These are phyloP conservation scores for Lepidium sativum DNA, from an alignment of 345 rosid species.

Conservation along the genomic window DNA sequence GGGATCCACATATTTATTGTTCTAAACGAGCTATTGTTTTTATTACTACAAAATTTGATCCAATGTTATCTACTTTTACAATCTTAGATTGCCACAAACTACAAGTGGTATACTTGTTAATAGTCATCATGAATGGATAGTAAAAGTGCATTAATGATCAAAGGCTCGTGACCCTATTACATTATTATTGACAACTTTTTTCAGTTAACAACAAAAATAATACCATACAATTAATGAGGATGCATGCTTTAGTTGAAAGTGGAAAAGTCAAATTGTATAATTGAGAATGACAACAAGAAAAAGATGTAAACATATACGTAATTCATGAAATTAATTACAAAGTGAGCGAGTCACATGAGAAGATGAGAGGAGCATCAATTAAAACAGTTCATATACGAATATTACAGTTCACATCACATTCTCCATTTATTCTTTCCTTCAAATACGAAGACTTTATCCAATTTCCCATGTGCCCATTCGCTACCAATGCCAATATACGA, in stretches of 20 bases:
- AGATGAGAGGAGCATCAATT: conserved; percentile 8
- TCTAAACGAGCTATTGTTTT: too few relatives aligned
- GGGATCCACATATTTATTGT: too few relatives aligned
- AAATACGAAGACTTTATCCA: not conserved
- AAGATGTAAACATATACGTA: too few relatives aligned
- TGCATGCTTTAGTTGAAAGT: not conserved
- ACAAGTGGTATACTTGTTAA: too few relatives aligned
- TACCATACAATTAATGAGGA: not conserved
- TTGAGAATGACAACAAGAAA: conserved; percentile 25
- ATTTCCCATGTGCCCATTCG: conserved; percentile 19
- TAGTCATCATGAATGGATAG: too few relatives aligned
- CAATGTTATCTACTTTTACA: too few relatives aligned
- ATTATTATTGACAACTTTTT: not conserved
- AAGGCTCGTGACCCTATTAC: too few relatives aligned
- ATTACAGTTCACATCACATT: conserved; percentile 23
- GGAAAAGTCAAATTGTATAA: conserved; percentile 18
- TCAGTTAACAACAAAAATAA: not conserved
- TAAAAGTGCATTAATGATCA: too few relatives aligned
- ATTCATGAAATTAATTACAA: not conserved
- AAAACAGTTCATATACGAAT: conserved; percentile 14
- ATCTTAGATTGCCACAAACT: too few relatives aligned
- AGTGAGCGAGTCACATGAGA: conserved; percentile 14
- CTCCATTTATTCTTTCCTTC: conserved; percentile 13
- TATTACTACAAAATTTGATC: too few relatives aligned
- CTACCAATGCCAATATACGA: not conserved